Evolutionary conservation across 176 grass and related monocot species (phyloP).

Genomic region (Musa acuminata): DNA sequence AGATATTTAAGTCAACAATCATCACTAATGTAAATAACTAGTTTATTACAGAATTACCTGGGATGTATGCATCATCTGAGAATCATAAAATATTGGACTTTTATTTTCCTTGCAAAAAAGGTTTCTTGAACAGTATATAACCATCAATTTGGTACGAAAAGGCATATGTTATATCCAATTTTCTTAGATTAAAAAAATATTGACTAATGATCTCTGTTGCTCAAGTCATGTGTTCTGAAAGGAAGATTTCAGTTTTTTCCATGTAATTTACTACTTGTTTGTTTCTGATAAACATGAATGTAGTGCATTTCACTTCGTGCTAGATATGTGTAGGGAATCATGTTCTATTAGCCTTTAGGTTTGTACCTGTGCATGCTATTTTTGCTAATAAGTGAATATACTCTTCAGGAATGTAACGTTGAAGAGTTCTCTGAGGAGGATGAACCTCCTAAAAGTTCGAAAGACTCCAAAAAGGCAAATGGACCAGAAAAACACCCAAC

Average conservation of each 20-base stretch:
- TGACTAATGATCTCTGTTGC: not conserved
- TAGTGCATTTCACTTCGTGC: too few species aligned
- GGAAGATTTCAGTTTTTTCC: not conserved
- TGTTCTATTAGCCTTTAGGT: not conserved
- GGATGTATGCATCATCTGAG: too few species aligned
- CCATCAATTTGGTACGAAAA: too few species aligned
- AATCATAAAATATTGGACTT: too few species aligned
- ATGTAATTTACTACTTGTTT: not conserved
- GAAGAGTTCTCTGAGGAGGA: conserved; percentile 63
- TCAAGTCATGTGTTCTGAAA: not conserved
- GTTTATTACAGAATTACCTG: too few species aligned
- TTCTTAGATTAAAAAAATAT: too few species aligned
- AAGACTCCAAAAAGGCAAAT: conserved; percentile 58
- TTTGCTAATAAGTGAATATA: not conserved
- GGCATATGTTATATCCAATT: too few species aligned
- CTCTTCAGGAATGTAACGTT: conserved; percentile 51
- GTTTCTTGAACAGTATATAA: too few species aligned
- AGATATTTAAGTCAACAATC: not conserved
- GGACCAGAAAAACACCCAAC: conserved; percentile 38
- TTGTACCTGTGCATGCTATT: not conserved
- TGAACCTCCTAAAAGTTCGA: conserved; percentile 54
- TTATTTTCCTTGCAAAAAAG: too few species aligned
- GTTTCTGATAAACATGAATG: not conserved
- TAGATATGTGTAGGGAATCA: not conserved
- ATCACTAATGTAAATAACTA: not conserved